A percentile compares a stretch with the other conserved stretches of the same genome.
phyloP scores from a whole-genome alignment of 495 filamentous ascomycete species.

The Penicillium soppii region DNA sequence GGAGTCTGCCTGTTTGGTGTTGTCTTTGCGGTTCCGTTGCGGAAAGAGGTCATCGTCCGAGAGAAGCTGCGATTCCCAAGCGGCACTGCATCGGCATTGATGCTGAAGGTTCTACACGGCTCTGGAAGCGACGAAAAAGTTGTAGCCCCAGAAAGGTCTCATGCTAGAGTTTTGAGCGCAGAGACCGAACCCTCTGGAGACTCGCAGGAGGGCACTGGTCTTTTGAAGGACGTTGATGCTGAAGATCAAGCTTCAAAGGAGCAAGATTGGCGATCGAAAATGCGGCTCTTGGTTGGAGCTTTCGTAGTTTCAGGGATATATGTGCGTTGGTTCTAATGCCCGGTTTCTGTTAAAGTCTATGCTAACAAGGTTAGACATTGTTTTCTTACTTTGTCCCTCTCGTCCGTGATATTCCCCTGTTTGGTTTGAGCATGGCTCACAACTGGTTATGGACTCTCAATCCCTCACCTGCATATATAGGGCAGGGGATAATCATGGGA shows the following conservation, averaged over 20 bases:
- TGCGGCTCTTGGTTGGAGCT: slow-evolving; percentile 57
- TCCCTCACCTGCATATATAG: slow-evolving; percentile 90
- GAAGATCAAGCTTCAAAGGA: slow-evolving; percentile 33
- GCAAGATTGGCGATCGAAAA: slow-evolving; percentile 62
- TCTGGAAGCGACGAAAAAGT: slow-evolving; percentile 34
- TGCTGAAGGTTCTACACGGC: slow-evolving; percentile 87
- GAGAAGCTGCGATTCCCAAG: slow-evolving; percentile 93
- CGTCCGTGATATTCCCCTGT: slow-evolving; percentile 78
- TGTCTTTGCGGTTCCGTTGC: slow-evolving; percentile 85
- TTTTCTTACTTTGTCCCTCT: slow-evolving; percentile 89
- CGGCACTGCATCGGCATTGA: slow-evolving; percentile 90
- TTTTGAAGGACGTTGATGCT: slow-evolving; percentile 24
- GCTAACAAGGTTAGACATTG: slow-evolving; percentile 60
- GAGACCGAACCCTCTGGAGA: slow-evolving; percentile 8
- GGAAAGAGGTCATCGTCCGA: slow-evolving; percentile 85
- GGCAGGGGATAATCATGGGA: slow-evolving; percentile 76
- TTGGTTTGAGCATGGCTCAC: slow-evolving; percentile 69
- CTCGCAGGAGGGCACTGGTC: slow-evolving; percentile 15
- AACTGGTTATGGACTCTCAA: slow-evolving; percentile 97
- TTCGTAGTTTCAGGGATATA: slow-evolving; percentile 58
- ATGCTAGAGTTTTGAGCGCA: slow-evolving; percentile 11
- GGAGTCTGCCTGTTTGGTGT: slow-evolving; percentile 95
- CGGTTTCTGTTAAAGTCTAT: neutral
- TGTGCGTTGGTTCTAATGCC: slow-evolving; percentile 27
- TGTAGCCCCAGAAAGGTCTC: slow-evolving; percentile 10